Evolutionary conservation across 2,329 filamentous ascomycete species (phyloP), one percentile per base, ranked within the genome.

Genomic region (Aspergillus ustus): DNA sequence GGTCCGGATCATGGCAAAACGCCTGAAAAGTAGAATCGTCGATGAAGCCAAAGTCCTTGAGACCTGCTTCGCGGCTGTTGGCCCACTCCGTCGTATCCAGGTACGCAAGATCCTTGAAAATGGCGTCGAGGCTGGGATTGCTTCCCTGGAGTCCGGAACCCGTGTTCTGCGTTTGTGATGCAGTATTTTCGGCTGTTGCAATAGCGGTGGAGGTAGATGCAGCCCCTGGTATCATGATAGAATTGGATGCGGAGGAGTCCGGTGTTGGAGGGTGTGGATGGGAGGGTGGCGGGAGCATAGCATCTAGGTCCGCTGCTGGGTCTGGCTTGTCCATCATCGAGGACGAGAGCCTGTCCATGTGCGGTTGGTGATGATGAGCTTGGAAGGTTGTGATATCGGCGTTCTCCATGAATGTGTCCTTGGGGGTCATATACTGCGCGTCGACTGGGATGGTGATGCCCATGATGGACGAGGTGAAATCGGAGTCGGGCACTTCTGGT

Each of bases 71-170:
- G 52, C 78, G 75, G 59, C 72, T 78, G 31, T 66, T 75, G 2
- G 77, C 71, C 78, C 78, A 80, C 57, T 80, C 78, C 28, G 76
- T 80, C 5, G 77, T 80, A 60, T 80, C 78, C 7, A 81, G 72
- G 66, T 81, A 78, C 37, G 78, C 78, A 51, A 81, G 72, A 48
- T 81, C 78, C 60, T 79, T 76, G 65, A 81, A 81, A 31, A 81
- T 77, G 7, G 77, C 76, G 58, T 81, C 79, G 17, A 81, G 69
- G 37, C 79, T 76, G 25, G 67, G 62, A 37, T 59, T 67, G 29
- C 44, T 25, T 25, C 62, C 37, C 25, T 52, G 59, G 25, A 29
- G 48, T 61, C 60, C n/a, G 49, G 34, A 29, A 25, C 44, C 29
- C 49, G 34, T 49, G 15, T 28, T 54, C 44, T 64, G 59, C 9